Percentiles rank a stretch among this genome's conserved stretches.
Evolutionary conservation across 2,329 filamentous ascomycete species (phyloP).

Genomic region (Arthroderma uncinatum): DNA sequence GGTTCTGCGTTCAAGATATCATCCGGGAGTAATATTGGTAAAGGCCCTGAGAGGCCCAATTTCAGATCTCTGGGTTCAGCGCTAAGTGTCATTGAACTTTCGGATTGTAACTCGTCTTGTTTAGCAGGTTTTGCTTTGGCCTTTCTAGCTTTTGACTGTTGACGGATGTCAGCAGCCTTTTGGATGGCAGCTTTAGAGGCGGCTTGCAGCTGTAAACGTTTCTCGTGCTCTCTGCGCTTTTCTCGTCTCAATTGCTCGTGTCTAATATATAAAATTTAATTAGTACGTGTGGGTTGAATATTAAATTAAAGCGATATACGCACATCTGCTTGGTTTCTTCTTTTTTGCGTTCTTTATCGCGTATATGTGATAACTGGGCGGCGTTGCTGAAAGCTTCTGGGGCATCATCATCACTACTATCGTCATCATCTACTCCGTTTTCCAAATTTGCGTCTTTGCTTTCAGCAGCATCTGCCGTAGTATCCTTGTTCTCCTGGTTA

Average conservation of each 20-base stretch:
- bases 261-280: constrained; percentile 16
- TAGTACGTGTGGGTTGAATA: not conserved
- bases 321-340: constrained; percentile 30
- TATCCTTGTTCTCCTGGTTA: constrained; percentile 19
- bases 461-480: constrained; percentile 29
- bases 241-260: constrained; percentile 30
- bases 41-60: constrained; percentile 20
- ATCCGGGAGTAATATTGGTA: constrained; percentile 42
- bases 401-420: constrained; percentile 32
- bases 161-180: constrained; percentile 11
- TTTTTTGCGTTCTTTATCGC: constrained; percentile 29
- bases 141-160: not conserved
- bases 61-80: constrained; percentile 25
- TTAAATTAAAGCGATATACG: constrained; percentile 15
- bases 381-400: constrained; percentile 34
- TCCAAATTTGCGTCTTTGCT: constrained; percentile 13
- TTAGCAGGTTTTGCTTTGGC: constrained; percentile 9
- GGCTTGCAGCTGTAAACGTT: constrained; percentile 30
- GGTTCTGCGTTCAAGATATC: constrained; percentile 41
- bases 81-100: constrained; percentile 33
- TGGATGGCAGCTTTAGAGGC: constrained; percentile 20
- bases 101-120: constrained; percentile 29
- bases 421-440: constrained; percentile 22
- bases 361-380: constrained; percentile 29
- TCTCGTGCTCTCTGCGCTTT: constrained; percentile 32